Base-by-base conservation (phyloP, 2,329 filamentous ascomycete species). In the Arthroderma sp. region DNA sequence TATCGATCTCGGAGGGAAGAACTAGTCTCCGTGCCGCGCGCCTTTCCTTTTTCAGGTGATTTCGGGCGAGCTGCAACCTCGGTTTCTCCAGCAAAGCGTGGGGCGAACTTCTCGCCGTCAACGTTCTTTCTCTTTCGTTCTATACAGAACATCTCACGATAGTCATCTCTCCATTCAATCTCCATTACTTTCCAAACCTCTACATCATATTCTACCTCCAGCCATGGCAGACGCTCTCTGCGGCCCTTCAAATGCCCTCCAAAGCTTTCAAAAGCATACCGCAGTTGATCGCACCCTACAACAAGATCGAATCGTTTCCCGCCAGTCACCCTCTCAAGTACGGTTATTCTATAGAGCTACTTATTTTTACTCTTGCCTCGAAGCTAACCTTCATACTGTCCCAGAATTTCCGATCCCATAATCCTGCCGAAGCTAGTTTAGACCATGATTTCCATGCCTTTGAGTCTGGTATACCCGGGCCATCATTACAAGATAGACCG, bases 231-330 rank as follows among this genome's bases (percentile, higher is more conserved):
- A 83, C 56, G 71, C 74, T 53, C 68, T 84, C 45, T 88, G 83
- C 60, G 82, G 83, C 48, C 82, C 83, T 11, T 83, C 83, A 8
- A 86, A 83, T 63, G 74, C 82, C 50, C 74, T 85, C 43, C 83
- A 86, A 62, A 80, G 75, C 56, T 77, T 87, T 58, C 75, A 82
- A 55, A 79, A 82, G 55, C 82, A 86, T 61, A 68, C 76, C 7
- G 72, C 80, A 40, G 72, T 76, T 50, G 82, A 87, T 58, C 72
- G 80, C 44, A 79, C 79, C 6, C 68, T 83, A 40, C 82, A 87
- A 58, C 83, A 86, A 61, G 83, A 87, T 62, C 78, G 81, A 42
- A 56, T 83, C 39, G 63, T 70, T 32, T 66, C 71, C 6, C 71
- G 73, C 48, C 69, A 73, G 44, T 65, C 72, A 43, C 69, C 73